Evolutionary conservation across 2,329 filamentous ascomycete species (phyloP).

Genomic region (Pseudogymnoascus sp.): DNA sequence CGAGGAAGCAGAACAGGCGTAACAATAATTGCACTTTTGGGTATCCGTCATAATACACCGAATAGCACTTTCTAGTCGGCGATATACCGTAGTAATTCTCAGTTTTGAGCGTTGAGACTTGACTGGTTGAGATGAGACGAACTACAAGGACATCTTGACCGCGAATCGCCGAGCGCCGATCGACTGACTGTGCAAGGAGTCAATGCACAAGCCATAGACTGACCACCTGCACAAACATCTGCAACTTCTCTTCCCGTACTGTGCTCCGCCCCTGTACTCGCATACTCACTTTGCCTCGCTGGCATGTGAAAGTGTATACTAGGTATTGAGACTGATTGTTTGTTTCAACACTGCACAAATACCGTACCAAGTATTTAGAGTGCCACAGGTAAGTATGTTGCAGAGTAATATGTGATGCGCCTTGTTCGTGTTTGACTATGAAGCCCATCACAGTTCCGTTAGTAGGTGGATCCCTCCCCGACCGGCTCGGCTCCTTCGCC

Average conservation of each 20-base stretch:
- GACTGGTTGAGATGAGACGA: constrained; percentile 1
- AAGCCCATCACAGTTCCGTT: background rate
- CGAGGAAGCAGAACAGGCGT: background rate
- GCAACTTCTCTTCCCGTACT: background rate
- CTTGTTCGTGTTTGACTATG: background rate
- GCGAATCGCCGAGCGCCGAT: background rate
- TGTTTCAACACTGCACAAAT: background rate
- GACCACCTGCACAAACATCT: background rate
- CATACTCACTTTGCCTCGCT: background rate
- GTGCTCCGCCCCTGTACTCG: background rate
- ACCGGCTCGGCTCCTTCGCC: background rate
- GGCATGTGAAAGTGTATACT: background rate
- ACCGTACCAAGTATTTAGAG: background rate
- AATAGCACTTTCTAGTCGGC: background rate
- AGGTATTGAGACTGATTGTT: background rate
- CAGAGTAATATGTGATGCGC: background rate
- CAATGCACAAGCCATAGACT: background rate
- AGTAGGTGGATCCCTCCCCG: background rate
- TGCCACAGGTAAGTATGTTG: background rate
- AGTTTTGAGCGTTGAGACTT: background rate
- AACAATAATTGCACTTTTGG: background rate
- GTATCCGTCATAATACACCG: background rate
- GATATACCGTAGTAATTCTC: background rate
- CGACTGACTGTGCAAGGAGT: background rate
- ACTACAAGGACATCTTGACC: background rate